Percentiles rank a stretch among this genome's conserved stretches.
Evolutionary conservation across 257 asterid genomes (phyloP).

Genomic region (Thymus quinquecostatus): DNA sequence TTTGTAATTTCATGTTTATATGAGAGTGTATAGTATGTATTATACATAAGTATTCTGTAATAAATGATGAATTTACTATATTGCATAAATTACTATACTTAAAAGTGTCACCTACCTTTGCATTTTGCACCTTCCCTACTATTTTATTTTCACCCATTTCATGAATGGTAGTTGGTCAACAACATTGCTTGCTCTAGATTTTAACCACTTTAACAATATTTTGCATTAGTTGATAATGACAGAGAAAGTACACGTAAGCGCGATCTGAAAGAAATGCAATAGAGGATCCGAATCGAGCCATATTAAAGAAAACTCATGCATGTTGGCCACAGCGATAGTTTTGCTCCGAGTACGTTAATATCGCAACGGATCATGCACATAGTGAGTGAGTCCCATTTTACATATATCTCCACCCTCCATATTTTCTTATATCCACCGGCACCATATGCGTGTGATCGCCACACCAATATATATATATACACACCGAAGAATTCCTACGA

Average conservation of each 20-base stretch:
- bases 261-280: too few relatives aligned
- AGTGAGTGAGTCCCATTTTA: slow-evolving; percentile 40
- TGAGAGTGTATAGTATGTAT: too few relatives aligned
- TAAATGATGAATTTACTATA: too few relatives aligned
- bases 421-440: slow-evolving; percentile 48
- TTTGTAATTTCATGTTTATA: too few relatives aligned
- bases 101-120: neutral
- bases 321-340: slow-evolving; percentile 45
- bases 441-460: slow-evolving; percentile 56
- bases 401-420: slow-evolving; percentile 37
- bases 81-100: neutral
- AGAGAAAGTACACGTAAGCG: neutral
- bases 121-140: slow-evolving; percentile 5
- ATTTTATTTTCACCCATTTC: neutral
- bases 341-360: slow-evolving; percentile 39
- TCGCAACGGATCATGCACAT: slow-evolving; percentile 60
- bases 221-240: too few relatives aligned
- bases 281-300: too few relatives aligned
- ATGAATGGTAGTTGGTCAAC: slow-evolving; percentile 51
- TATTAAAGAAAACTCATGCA: slow-evolving; percentile 38
- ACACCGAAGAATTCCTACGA: neutral
- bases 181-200: slow-evolving; percentile 17
- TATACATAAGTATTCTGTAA: too few relatives aligned
- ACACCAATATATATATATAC: neutral
- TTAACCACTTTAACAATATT: neutral